A percentile compares a stretch with the other conserved stretches of the same genome.
Conservation (phyloP, 257 asterid genomes). For the Paulownia fortunei region DNA sequence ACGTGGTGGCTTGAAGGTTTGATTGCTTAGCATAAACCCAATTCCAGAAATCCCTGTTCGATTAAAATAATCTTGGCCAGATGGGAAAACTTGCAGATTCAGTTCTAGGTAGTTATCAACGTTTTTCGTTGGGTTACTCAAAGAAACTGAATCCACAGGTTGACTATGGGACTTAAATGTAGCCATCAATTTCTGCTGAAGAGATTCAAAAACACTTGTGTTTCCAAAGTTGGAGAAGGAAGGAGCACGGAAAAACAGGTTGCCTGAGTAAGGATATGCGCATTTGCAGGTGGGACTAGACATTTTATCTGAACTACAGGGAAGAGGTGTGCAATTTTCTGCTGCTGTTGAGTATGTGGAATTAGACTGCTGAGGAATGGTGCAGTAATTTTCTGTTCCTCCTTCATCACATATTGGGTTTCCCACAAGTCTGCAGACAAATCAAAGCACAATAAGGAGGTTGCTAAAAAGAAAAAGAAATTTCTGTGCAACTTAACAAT, state of each 20-base stretch:
- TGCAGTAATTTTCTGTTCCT: slow-evolving; percentile 50
- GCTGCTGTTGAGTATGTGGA: slow-evolving; percentile 55
- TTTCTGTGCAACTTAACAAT: background rate
- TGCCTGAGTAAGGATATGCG: slow-evolving; percentile 77
- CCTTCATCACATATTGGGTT: slow-evolving; percentile 69
- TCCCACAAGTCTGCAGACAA: slow-evolving; percentile 55
- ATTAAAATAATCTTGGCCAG: slow-evolving; percentile 58
- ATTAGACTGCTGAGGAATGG: slow-evolving; percentile 34
- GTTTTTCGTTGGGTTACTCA: slow-evolving; percentile 61
- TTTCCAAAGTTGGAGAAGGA: slow-evolving; percentile 75
- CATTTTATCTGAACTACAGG: slow-evolving; percentile 49
- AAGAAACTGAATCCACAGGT: slow-evolving; percentile 79
- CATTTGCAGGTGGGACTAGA: slow-evolving; percentile 81
- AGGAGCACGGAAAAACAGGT: slow-evolving; percentile 69
- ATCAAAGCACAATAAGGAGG: background rate
- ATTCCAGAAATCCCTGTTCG: slow-evolving; percentile 60
- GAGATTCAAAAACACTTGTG: slow-evolving; percentile 41
- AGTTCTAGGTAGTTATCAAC: slow-evolving; percentile 54
- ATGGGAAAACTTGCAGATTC: slow-evolving; percentile 67
- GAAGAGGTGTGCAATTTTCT: slow-evolving; percentile 50
- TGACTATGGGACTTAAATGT: slow-evolving; percentile 46
- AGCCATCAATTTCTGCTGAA: slow-evolving; percentile 48
- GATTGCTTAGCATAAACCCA: slow-evolving; percentile 77
- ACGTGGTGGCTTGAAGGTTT: slow-evolving; percentile 76
- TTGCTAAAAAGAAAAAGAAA: background rate